These are phyloP conservation scores for Coprinopsis marcescibilis DNA, from an alignment of 768 basidiomycete genomes.

Conservation along the genomic window DNA sequence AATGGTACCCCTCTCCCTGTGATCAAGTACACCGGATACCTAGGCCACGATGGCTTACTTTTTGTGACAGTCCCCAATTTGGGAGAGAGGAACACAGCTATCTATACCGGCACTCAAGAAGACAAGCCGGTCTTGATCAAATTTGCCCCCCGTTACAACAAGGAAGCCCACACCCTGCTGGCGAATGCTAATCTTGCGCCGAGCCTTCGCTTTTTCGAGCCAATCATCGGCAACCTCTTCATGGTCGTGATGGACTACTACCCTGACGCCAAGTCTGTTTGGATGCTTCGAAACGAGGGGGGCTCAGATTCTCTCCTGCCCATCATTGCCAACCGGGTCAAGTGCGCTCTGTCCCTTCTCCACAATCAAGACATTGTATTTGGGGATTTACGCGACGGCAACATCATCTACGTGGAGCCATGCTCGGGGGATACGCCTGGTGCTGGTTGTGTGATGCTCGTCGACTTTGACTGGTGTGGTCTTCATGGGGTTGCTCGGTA, in stretches of 20 bases:
- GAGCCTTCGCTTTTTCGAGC: slow-evolving; percentile 15
- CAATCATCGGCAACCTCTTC: slow-evolving; percentile 14
- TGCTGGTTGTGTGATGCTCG: background rate
- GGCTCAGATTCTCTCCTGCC: slow-evolving; percentile 18
- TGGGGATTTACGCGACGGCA: too few species aligned
- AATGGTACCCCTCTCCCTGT: slow-evolving; percentile 11
- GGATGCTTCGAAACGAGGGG: slow-evolving; percentile 11
- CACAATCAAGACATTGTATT: too few species aligned
- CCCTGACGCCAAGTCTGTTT: slow-evolving; percentile 12
- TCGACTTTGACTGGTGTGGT: slow-evolving; percentile 1
- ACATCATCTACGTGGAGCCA: too few species aligned
- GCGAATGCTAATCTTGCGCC: slow-evolving; percentile 14
- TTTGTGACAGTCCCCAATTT: slow-evolving; percentile 12
- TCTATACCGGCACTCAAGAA: slow-evolving; percentile 16
- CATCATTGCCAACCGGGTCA: too few species aligned
- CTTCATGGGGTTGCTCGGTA: slow-evolving; percentile 2
- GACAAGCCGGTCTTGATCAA: slow-evolving; percentile 17
- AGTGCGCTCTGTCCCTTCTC: too few species aligned
- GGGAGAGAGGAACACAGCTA: slow-evolving; percentile 12
- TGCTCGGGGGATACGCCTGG: background rate
- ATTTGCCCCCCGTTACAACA: slow-evolving; percentile 17
- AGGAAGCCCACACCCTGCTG: slow-evolving; percentile 14
- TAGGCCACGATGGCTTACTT: slow-evolving; percentile 13
- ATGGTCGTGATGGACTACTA: slow-evolving; percentile 6
- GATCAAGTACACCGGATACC: slow-evolving; percentile 12